Conservation (phyloP, 768 basidiomycete species). For the Kwoniella newhampshirensis region DNA sequence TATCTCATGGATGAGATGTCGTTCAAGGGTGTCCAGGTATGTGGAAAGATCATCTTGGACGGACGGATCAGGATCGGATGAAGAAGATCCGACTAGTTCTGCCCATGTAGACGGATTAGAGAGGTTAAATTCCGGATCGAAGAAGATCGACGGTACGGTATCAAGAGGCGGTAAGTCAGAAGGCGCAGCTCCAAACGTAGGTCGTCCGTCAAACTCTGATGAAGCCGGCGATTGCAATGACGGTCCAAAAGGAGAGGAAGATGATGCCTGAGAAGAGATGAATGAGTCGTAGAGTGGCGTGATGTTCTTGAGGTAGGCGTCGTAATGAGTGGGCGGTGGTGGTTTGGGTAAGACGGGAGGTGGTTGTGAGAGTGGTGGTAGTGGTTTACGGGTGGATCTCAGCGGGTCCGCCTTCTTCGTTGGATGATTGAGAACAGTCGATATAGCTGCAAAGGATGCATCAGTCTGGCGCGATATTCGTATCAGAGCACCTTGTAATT, state of each 20-base stretch:
- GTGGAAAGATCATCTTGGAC: slow-evolving; percentile 88
- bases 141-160: slow-evolving; percentile 77
- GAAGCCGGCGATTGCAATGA: slow-evolving; percentile 10
- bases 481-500: neutral
- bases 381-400: slow-evolving; percentile 71
- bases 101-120: slow-evolving; percentile 74
- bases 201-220: slow-evolving; percentile 29
- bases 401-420: slow-evolving; percentile 80
- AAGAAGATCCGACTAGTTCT: slow-evolving; percentile 55
- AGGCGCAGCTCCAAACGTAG: slow-evolving; percentile 49
- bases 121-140: slow-evolving; percentile 73
- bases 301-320: slow-evolving; percentile 50
- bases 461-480: slow-evolving; percentile 6
- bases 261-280: slow-evolving; percentile 27
- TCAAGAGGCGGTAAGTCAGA: slow-evolving; percentile 66
- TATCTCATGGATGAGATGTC: slow-evolving; percentile 91
- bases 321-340: slow-evolving; percentile 50
- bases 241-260: neutral
- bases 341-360: slow-evolving; percentile 56
- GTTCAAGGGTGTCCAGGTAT: slow-evolving; percentile 88
- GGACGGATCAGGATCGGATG: slow-evolving; percentile 36
- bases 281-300: slow-evolving; percentile 53
- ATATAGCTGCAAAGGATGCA: slow-evolving; percentile 66
- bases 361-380: slow-evolving; percentile 64
- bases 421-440: slow-evolving; percentile 88